Evolutionary conservation across 2,329 filamentous ascomycete species (phyloP).

Genomic region (Stachybotrys chartarum): DNA sequence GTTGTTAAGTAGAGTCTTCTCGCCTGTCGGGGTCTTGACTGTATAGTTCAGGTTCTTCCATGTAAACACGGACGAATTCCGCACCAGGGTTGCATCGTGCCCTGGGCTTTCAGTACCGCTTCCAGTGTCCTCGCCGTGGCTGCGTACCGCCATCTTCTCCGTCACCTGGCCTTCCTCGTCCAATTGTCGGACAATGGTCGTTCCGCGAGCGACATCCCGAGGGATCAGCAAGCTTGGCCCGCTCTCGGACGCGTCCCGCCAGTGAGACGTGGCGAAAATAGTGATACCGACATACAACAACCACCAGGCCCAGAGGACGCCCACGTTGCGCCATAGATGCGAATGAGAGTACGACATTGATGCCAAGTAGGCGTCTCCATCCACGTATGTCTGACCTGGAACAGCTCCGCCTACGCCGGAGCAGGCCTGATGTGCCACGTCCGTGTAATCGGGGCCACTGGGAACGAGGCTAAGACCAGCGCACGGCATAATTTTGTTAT

Average conservation of each 20-base stretch:
- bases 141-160: conserved; percentile 10
- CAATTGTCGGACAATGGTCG: conserved; percentile 14
- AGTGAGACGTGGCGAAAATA: conserved; percentile 47
- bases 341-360: conserved; percentile 45
- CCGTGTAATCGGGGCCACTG: conserved; percentile 37
- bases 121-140: conserved; percentile 4
- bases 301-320: conserved; percentile 59
- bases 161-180: conserved; percentile 43
- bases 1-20: conserved; percentile 67
- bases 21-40: conserved; percentile 51
- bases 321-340: conserved; percentile 54
- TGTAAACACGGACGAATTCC: conserved; percentile 63
- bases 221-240: conserved; percentile 54
- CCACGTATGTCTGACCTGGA: conserved; percentile 39
- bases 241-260: conserved; percentile 45
- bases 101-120: conserved; percentile 6
- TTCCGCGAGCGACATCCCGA: conserved; percentile 44
- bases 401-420: conserved; percentile 50
- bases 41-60: conserved; percentile 69
- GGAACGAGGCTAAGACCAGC: conserved; percentile 43
- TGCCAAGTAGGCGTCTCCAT: conserved; percentile 50
- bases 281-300: conserved; percentile 51
- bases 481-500: conserved; percentile 45
- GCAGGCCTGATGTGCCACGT: conserved; percentile 40
- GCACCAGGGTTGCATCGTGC: conserved; percentile 33